Base-by-base conservation (phyloP, 2,329 filamentous ascomycete species). In the Cytospora schulzeri region DNA sequence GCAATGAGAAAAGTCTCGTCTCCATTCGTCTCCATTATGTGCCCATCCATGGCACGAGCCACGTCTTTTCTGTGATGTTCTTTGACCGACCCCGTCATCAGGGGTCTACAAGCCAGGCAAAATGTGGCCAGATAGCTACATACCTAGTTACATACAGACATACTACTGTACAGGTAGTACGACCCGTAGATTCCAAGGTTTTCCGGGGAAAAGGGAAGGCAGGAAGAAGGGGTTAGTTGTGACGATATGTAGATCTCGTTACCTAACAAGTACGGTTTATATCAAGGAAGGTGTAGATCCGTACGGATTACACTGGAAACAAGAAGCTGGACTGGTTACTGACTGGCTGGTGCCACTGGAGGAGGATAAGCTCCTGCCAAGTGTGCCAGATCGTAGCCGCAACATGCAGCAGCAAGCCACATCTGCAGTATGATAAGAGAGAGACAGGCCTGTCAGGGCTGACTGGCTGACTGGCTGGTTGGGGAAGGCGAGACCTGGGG, bases 1-100 rank as follows among this genome's bases (percentile, higher is more conserved):
- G 58, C 50, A 60, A 60, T 33, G 35, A 29, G n/a, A n/a, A n/a
- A n/a, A 48, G 19, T 55, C 45, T 61, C 59, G 52, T 61, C 59
- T 61, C 50, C 50, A 52, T 51, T 60, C n/a, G n/a, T n/a, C n/a
- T n/a, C n/a, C n/a, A 17, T 35, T 54, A 51, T 52, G 59, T 52
- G 51, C 54, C 59, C 53, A 60, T 45, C 58, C 45, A 14, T 60
- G 57, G 29, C 45, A 33, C 17, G 29, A 59, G 57, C 45, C 41
- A 35, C 26, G 58, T 19, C 31, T 35, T 12, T 15, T 60, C 50
- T 41, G 17, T 60, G 50, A 26, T 60, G 19, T 54, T 54, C 38
- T 19, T 11, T 26, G 45, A 54, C 22, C 9, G 58, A 60, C 58
- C 24, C 29, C 45, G 28, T 52, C 29, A 60, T 60, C 57, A 60